A percentile compares a stretch with the other conserved stretches of the same genome.
These are phyloP conservation scores for Kazachstania kunashirensis DNA, from an alignment of 805 yeast genomes.

Conservation along the genomic window DNA sequence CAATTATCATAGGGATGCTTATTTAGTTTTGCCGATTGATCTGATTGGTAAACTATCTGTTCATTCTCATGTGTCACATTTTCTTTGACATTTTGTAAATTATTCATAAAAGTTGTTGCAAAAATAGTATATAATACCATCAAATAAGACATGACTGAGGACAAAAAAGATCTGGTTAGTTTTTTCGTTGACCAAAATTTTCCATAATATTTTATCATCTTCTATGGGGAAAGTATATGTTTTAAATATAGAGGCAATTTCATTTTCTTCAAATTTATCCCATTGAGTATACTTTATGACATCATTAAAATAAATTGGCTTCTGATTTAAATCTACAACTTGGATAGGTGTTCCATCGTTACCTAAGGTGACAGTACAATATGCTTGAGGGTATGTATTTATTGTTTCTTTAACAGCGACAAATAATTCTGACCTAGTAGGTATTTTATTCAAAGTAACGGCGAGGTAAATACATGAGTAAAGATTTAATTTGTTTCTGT, in stretches of 20 bases:
- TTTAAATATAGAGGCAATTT: conserved; percentile 16
- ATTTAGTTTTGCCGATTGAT: no score
- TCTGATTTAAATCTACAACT: conserved; percentile 4
- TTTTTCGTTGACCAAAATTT: conserved; percentile 12
- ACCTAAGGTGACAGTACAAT: conserved; percentile 10
- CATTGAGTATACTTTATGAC: conserved; percentile 15
- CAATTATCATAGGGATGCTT: conserved; percentile 18
- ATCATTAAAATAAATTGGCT: conserved; percentile 13
- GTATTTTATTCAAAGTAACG: conserved; percentile 14
- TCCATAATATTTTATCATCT: conserved; percentile 21
- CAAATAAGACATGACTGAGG: conserved; percentile 21
- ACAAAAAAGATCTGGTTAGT: conserved; percentile 13
- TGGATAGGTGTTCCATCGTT: conserved; percentile 4
- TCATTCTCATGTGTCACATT: neutral
- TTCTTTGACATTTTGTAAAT: conserved; percentile 3
- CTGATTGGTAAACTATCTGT: neutral
- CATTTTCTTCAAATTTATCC: conserved; percentile 7
- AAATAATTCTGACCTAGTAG: conserved; percentile 7
- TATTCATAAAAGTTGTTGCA: conserved; percentile 12
- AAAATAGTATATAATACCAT: conserved; percentile 22
- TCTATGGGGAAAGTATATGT: conserved; percentile 12
- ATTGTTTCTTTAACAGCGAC: conserved; percentile 11
- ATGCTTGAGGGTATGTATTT: conserved; percentile 12
- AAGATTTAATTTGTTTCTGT: conserved; percentile 18
- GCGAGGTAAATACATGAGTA: conserved; percentile 23